Percentiles rank a stretch among this genome's conserved stretches.
These are phyloP conservation scores for Prunus padus DNA, from an alignment of 306 rosid genomes.

Conservation along the genomic window DNA sequence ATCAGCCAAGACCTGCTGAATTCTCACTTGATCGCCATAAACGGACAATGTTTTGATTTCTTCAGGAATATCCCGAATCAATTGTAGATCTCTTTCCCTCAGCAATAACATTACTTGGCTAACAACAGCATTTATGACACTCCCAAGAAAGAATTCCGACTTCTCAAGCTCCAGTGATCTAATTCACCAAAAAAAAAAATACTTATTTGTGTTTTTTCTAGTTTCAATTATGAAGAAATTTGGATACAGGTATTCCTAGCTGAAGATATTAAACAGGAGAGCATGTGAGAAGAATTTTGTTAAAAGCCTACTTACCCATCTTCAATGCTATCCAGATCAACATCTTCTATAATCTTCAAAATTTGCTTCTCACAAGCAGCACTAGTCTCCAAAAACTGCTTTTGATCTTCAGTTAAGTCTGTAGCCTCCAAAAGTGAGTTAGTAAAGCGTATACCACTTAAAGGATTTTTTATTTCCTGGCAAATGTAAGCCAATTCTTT, in stretches of 20 bases:
- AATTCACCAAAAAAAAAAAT: slow-evolving; percentile 30
- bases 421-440: slow-evolving; percentile 92
- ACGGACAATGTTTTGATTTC: slow-evolving; percentile 88
- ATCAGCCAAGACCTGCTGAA: slow-evolving; percentile 92
- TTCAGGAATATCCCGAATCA: slow-evolving; percentile 97
- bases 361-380: slow-evolving; percentile 95
- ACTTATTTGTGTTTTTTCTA: slow-evolving; percentile 22
- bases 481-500: slow-evolving; percentile 91
- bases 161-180: slow-evolving; percentile 92
- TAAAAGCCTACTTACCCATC: slow-evolving; percentile 63
- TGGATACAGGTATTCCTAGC: background rate
- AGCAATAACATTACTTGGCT: slow-evolving; percentile 94
- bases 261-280: background rate
- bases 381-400: slow-evolving; percentile 89
- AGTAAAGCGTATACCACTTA: slow-evolving; percentile 88
- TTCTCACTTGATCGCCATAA: slow-evolving; percentile 89
- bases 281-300: background rate
- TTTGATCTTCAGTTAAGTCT: slow-evolving; percentile 85
- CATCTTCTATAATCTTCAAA: slow-evolving; percentile 67
- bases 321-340: slow-evolving; percentile 71
- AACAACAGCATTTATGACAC: slow-evolving; percentile 92
- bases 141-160: slow-evolving; percentile 80
- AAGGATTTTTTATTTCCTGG: slow-evolving; percentile 91
- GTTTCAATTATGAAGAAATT: background rate
- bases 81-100: slow-evolving; percentile 83